Base-by-base conservation (phyloP, 192 early-diverging fungal genomes). In the Coemansia aciculifera region DNA sequence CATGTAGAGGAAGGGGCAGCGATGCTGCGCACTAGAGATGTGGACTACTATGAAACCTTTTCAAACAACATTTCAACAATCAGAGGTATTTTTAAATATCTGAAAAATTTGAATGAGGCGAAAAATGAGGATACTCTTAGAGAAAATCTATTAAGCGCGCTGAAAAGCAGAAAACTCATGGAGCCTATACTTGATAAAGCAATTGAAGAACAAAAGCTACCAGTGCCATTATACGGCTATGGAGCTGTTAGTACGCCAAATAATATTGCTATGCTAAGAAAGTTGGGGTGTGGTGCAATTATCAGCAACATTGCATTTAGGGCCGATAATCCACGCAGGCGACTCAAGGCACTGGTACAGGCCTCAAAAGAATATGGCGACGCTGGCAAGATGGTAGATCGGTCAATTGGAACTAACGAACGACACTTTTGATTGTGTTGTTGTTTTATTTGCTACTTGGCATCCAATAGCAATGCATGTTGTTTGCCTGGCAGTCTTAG, bases 11-110 rank as follows among this genome's bases (percentile, higher is more conserved):
- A 96, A 76, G 95, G 94, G 74, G 94, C 95, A 59, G 87, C 93
- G 64, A 93, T 96, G 92, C 93, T 96, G 83, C 88, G 93, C 65
- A 96, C 93, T 62, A 95, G 94, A 85, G 94, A 93, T 65, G 91
- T 92, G 40, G 12, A 12, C 15, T 15, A 11, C 39, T 92, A 93
- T 51, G 21, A 24, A 51, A 24, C 12, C 49, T 51, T 51, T 51
- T 23, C 49, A 17, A 3, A 51, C 23, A 51, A 23, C 4, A 23
- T 51, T 17, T 3, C 49, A 51, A 24, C 9, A 7, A 51, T 51
- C 11, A 23, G 23, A 24, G 21, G 1, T 27, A 51, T 51, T 27
- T 51, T 11, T 17, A 24, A 51, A 3, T 3, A 24, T 23, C 49
- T 51, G 23, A 51, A 24, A 12, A 24, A 3, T 12, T 24, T 51